These are phyloP conservation scores for Nannochloropsis salina DNA, from an alignment of 108 stramenopile genomes.

Conservation along the genomic window DNA sequence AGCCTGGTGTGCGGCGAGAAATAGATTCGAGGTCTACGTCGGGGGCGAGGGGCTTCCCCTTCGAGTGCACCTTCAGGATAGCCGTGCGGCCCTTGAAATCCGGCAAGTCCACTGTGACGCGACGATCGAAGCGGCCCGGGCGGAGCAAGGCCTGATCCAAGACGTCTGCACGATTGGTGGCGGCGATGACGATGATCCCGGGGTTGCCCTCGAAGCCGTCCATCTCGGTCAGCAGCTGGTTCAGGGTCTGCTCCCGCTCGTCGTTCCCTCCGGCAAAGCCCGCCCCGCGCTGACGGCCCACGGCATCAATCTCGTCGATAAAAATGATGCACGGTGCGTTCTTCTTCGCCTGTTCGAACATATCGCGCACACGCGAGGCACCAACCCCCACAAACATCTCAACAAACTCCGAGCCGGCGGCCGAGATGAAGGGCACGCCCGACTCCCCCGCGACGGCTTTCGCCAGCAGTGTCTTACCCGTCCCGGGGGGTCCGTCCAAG, in stretches of 20 bases:
- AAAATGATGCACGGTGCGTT: constrained; percentile 73
- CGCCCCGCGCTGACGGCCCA: constrained; percentile 73
- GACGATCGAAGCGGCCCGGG: constrained; percentile 90
- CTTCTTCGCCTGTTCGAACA: constrained; percentile 56
- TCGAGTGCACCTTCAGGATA: constrained; percentile 57
- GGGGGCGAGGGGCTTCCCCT: constrained; percentile 52
- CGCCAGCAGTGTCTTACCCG: constrained; percentile 60
- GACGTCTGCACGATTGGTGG: constrained; percentile 65
- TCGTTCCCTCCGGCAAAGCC: constrained; percentile 64
- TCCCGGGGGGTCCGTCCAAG: constrained; percentile 56
- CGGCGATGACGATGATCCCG: constrained; percentile 59
- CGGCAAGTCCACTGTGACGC: constrained; percentile 55
- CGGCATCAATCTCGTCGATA: constrained; percentile 93
- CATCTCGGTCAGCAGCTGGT: constrained; percentile 62
- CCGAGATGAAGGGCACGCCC: constrained; percentile 57
- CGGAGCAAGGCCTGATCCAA: constrained; percentile 89
- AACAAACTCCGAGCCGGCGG: constrained; percentile 60
- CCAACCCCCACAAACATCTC: constrained; percentile 94
- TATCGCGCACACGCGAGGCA: constrained; percentile 61
- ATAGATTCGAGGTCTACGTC: constrained; percentile 58
- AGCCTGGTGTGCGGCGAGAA: constrained; percentile 55
- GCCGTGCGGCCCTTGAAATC: constrained; percentile 52
- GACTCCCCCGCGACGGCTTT: constrained; percentile 59
- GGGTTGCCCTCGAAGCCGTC: constrained; percentile 55
- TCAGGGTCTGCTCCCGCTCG: constrained; percentile 60